Conservation (phyloP, 2,329 filamentous ascomycete species). For the Pezicula neosporulosa region DNA sequence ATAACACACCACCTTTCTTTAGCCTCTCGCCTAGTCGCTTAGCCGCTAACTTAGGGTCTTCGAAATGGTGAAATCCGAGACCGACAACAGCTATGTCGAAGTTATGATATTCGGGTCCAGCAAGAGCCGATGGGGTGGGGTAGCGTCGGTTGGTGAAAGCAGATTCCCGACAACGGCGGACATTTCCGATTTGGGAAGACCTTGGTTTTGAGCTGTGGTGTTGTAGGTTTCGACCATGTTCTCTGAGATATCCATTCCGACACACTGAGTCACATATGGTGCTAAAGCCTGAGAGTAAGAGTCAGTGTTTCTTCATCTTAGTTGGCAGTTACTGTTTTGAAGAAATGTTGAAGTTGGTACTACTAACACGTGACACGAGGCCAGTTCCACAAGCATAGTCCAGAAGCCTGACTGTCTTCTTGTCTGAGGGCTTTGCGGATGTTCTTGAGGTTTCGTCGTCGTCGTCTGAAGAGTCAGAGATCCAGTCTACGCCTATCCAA, state of each 20-base stretch:
- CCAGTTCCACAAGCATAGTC: slow-evolving; percentile 79
- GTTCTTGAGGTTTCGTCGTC: slow-evolving; percentile 20
- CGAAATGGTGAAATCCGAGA: slow-evolving; percentile 65
- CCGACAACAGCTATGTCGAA: slow-evolving; percentile 68
- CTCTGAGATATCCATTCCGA: slow-evolving; percentile 68
- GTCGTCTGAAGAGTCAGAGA: slow-evolving; percentile 34
- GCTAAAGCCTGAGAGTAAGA: slow-evolving; percentile 46
- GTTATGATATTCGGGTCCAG: slow-evolving; percentile 58
- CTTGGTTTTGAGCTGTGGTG: slow-evolving; percentile 50
- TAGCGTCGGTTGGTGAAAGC: slow-evolving; percentile 38
- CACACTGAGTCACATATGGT: slow-evolving; percentile 57
- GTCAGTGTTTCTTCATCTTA: not conserved
- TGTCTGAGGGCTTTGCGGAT: slow-evolving; percentile 4
- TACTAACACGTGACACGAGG: slow-evolving; percentile 56
- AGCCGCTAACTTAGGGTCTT: slow-evolving; percentile 58
- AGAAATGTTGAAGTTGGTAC: not conserved
- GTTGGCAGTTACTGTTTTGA: not conserved
- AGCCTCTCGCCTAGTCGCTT: slow-evolving; percentile 57
- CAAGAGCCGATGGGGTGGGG: slow-evolving; percentile 54
- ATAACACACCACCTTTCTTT: slow-evolving; percentile 60
- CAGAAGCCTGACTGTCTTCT: slow-evolving; percentile 49
- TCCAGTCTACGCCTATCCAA: slow-evolving; percentile 61
- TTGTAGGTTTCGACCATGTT: slow-evolving; percentile 71
- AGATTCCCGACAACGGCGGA: slow-evolving; percentile 56
- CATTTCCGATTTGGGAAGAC: slow-evolving; percentile 49